Evolutionary conservation across 1,284 basidiomycete species (phyloP), one percentile per base, ranked within the genome.

Genomic region (Trichosporon inkin): DNA sequence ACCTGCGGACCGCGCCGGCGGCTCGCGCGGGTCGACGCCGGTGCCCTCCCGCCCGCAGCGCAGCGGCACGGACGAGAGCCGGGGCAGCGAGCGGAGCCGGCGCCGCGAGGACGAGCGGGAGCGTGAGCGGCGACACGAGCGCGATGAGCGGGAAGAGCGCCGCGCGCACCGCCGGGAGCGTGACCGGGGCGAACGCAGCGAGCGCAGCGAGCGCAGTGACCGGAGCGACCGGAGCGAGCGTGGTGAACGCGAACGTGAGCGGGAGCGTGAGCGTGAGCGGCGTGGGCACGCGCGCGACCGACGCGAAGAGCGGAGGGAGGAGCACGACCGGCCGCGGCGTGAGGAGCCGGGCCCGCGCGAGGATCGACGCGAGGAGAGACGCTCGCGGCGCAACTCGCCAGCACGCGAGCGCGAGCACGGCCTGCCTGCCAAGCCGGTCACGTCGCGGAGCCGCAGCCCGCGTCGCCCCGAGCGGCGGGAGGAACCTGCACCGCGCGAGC

Each of bases 31-130:
- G 0, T 52, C 57, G 11, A 56, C 59, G 2, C 57, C 57, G 0
- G 41, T 20, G 41, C 56, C 11, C 59, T 58, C 28, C 54, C 52
- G 10, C 38, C 57, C 53, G 38, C 53, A 38, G 61, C 63, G 74
- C 36, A 70, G 66, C 40, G 69, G 67, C 2, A 75, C 73, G 56
- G 69, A 71, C 0, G 76, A 78, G 32, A 71, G 69, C 51, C 64
- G 71, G 35, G 60, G 64, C 28, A 76, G 66, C 49, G 71, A 70
- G 28, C 61, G 71, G 6, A 62, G 68, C 13, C 55, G 67, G 41
- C 63, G 65, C 17, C 56, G 28, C 3, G 61, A 64, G 28, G 65
- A 65, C 24, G 67, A 67, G 32, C 53, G 58, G 32, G 53, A 55
- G 20, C 35, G 36, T 7, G 62, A 63, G 20, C 34, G 32, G 14